Conservation (phyloP, 768 basidiomycete species). For the Calvatia gigantea region DNA sequence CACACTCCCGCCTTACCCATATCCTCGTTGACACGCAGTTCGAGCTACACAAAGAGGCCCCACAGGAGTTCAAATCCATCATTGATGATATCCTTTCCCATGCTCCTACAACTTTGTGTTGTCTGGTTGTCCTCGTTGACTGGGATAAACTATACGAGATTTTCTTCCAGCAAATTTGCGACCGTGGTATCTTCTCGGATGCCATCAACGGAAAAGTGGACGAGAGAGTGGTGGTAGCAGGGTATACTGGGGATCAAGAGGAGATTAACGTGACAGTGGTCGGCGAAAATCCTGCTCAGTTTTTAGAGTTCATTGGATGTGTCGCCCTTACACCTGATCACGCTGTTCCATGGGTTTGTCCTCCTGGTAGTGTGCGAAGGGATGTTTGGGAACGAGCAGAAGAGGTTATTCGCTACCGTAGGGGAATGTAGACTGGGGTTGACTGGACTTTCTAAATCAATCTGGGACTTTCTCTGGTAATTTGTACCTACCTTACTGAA, state of each 20-base stretch:
- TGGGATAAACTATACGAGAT: conserved; percentile 5
- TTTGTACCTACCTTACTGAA: too few relatives aligned
- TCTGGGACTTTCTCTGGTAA: too few relatives aligned
- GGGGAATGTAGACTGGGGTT: neutral
- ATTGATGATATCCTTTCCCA: neutral
- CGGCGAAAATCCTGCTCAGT: conserved; percentile 3
- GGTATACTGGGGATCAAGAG: neutral
- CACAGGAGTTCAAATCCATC: neutral
- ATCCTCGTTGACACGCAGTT: conserved; percentile 2
- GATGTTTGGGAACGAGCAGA: conserved; percentile 6
- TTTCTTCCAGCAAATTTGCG: conserved; percentile 4
- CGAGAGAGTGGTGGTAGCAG: neutral
- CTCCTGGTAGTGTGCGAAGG: neutral
- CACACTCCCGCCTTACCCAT: neutral
- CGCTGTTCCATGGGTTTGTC: conserved; percentile 7
- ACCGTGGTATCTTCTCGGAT: conserved; percentile 1
- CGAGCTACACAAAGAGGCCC: neutral
- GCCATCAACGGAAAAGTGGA: conserved; percentile 1
- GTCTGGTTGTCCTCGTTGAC: conserved; percentile 1
- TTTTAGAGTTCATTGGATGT: conserved; percentile 2
- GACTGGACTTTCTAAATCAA: neutral
- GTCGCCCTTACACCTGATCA: neutral
- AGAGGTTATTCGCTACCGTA: neutral
- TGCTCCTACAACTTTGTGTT: neutral
- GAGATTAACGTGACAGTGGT: conserved; percentile 2